Evolutionary conservation across 768 basidiomycete genomes (phyloP).

Genomic region (Tricholoma furcatifolium): DNA sequence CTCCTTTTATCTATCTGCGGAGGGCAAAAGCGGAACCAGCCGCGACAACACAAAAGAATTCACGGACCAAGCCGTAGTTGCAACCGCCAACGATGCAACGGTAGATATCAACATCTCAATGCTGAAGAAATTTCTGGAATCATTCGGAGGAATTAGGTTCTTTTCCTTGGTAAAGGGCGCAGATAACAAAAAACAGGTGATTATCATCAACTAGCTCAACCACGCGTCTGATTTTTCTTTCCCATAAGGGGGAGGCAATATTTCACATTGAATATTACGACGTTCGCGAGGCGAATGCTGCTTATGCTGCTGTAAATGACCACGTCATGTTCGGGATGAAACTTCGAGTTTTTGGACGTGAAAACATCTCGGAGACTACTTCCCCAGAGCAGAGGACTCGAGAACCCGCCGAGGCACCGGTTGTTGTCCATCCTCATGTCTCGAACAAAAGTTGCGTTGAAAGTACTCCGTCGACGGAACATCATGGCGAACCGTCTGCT

Average conservation of each 20-base stretch:
- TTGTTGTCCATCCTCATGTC: background rate
- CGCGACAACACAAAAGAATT: conserved; percentile 10
- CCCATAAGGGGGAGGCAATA: conserved; percentile 21
- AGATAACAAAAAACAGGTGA: conserved; percentile 22
- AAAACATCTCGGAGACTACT: conserved; percentile 5
- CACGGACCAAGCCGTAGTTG: conserved; percentile 1
- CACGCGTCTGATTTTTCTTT: background rate
- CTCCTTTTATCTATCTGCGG: conserved; percentile 48
- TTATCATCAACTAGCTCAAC: conserved; percentile 3
- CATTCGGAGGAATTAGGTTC: conserved; percentile 33
- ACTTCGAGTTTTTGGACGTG: conserved; percentile 40
- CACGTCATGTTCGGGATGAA: conserved; percentile 51
- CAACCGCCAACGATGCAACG: background rate
- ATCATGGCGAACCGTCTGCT: conserved; percentile 11
- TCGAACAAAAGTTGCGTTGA: conserved; percentile 6
- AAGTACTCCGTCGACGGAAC: conserved; percentile 7
- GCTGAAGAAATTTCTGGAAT: conserved; percentile 31
- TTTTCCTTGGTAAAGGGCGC: conserved; percentile 23
- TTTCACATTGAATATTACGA: conserved; percentile 73
- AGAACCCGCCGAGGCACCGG: background rate
- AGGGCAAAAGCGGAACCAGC: conserved; percentile 20
- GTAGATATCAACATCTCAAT: conserved; percentile 22
- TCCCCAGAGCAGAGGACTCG: conserved; percentile 3
- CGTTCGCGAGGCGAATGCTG: conserved; percentile 52
- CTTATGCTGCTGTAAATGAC: conserved; percentile 49